Evolutionary conservation across 768 basidiomycete species (phyloP).

Genomic region (Boletus tomentosulus): DNA sequence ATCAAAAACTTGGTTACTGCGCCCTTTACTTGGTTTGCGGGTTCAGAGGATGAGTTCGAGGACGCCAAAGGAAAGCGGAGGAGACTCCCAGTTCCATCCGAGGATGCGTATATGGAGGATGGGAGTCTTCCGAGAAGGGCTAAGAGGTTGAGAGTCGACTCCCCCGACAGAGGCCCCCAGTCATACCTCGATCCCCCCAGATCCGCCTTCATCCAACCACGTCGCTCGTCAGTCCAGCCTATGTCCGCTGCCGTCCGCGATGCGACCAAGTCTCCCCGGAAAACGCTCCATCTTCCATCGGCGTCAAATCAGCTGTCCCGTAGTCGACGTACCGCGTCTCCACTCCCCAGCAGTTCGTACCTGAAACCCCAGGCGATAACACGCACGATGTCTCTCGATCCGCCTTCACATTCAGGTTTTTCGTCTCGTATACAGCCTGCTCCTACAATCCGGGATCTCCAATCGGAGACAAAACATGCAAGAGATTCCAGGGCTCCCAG

Average conservation of each 20-base stretch:
- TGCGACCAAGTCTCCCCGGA: constrained; percentile 27
- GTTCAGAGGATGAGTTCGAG: constrained; percentile 46
- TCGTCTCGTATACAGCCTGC: constrained; percentile 24
- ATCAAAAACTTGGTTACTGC: constrained; percentile 66
- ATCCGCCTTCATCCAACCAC: constrained; percentile 36
- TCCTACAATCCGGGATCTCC: constrained; percentile 34
- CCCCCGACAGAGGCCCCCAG: constrained; percentile 40
- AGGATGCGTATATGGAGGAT: constrained; percentile 28
- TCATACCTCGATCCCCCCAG: constrained; percentile 55
- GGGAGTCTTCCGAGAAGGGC: constrained; percentile 31
- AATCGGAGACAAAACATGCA: constrained; percentile 18
- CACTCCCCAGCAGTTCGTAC: constrained; percentile 29
- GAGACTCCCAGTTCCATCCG: constrained; percentile 32
- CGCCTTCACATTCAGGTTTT: constrained; percentile 35
- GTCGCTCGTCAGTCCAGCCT: constrained; percentile 15
- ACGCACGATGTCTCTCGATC: constrained; percentile 76
- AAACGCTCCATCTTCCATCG: constrained; percentile 29
- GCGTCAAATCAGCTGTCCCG: constrained; percentile 30
- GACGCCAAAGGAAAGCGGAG: constrained; percentile 55
- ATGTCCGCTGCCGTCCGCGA: constrained; percentile 21
- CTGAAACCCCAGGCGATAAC: constrained; percentile 35
- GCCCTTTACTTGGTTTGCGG: constrained; percentile 53
- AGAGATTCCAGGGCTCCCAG: constrained; percentile 22
- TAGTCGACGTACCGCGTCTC: constrained; percentile 42
- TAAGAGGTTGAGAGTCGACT: constrained; percentile 53